These are phyloP conservation scores for Metschnikowia chrysomelidarum DNA, from an alignment of 805 yeast species.

Conservation along the genomic window DNA sequence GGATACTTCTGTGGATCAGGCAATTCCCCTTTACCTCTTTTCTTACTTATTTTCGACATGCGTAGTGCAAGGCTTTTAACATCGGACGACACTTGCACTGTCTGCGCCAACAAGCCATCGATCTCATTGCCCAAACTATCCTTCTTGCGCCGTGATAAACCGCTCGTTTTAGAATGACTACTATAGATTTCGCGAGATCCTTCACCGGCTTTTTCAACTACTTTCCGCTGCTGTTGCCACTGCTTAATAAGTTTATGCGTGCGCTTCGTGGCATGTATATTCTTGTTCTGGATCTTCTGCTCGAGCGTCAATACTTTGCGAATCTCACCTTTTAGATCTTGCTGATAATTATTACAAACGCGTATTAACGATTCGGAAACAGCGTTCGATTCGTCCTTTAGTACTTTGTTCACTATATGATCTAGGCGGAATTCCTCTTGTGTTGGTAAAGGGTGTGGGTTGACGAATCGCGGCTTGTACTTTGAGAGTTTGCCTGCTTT, in stretches of 20 bases:
- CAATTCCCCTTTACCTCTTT: conserved; percentile 6
- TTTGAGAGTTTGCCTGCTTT: too few species aligned
- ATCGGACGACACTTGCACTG: conserved; percentile 4
- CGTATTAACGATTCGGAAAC: conserved; percentile 28
- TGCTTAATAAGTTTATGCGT: conserved; percentile 21
- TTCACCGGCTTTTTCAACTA: background rate
- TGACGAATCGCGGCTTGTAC: conserved; percentile 11
- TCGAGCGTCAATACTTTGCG: conserved; percentile 34
- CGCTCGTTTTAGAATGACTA: background rate
- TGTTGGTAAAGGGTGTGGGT: conserved; percentile 16
- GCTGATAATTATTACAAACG: conserved; percentile 33
- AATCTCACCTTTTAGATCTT: conserved; percentile 36
- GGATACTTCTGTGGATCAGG: conserved; percentile 13
- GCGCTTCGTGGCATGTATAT: conserved; percentile 34
- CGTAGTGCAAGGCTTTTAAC: conserved; percentile 8
- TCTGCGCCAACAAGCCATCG: conserved; percentile 3
- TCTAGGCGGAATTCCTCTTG: conserved; percentile 32
- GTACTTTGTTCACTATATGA: conserved; percentile 24
- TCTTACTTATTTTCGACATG: conserved; percentile 7
- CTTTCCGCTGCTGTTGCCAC: conserved; percentile 3
- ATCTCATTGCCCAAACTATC: conserved; percentile 2
- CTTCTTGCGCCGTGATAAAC: background rate
- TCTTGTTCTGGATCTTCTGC: conserved; percentile 40
- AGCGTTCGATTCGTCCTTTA: conserved; percentile 28
- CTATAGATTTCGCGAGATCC: background rate